Evolutionary conservation across 2,329 filamentous ascomycete genomes (phyloP).

Genomic region (Salinomyces thailandicus): DNA sequence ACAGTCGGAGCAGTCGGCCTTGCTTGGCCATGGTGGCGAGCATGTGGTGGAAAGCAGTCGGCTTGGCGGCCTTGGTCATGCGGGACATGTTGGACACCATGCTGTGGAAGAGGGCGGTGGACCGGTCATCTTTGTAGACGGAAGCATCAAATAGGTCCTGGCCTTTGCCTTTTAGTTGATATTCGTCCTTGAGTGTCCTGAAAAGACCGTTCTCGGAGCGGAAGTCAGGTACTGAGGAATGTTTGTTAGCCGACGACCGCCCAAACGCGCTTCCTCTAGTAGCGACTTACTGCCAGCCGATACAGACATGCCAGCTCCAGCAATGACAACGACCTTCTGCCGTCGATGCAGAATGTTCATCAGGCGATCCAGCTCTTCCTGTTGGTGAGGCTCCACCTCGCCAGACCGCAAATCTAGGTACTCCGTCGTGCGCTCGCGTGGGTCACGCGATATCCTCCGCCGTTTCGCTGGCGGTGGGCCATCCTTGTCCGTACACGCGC

Average conservation of each 20-base stretch:
- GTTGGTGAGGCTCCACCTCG: conserved; percentile 46
- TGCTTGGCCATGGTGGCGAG: conserved; percentile 82
- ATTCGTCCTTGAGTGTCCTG: conserved; percentile 69
- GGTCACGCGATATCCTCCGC: conserved; percentile 50
- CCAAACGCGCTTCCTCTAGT: too few relatives aligned
- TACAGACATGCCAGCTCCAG: conserved; percentile 92
- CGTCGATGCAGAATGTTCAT: conserved; percentile 69
- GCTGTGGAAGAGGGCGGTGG: conserved; percentile 83
- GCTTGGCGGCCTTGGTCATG: conserved; percentile 64
- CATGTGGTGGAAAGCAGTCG: conserved; percentile 87
- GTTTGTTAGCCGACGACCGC: conserved; percentile 12
- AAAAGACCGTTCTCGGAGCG: conserved; percentile 87
- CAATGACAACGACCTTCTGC: conserved; percentile 94
- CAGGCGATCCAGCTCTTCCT: conserved; percentile 56
- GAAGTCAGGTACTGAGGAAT: conserved; percentile 73
- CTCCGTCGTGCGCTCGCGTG: conserved; percentile 66
- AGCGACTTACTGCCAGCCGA: conserved; percentile 70
- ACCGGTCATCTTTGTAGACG: conserved; percentile 84
- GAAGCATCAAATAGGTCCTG: conserved; percentile 96
- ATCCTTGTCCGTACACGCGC: conserved; percentile 43
- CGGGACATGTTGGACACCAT: conserved; percentile 87
- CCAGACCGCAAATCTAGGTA: conserved; percentile 59
- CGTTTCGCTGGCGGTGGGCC: conserved; percentile 65
- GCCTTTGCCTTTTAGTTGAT: conserved; percentile 73
- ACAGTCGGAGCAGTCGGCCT: conserved; percentile 76